phyloP scores from a whole-genome alignment of 305 asterid species.

The Ruellia speciosa region DNA sequence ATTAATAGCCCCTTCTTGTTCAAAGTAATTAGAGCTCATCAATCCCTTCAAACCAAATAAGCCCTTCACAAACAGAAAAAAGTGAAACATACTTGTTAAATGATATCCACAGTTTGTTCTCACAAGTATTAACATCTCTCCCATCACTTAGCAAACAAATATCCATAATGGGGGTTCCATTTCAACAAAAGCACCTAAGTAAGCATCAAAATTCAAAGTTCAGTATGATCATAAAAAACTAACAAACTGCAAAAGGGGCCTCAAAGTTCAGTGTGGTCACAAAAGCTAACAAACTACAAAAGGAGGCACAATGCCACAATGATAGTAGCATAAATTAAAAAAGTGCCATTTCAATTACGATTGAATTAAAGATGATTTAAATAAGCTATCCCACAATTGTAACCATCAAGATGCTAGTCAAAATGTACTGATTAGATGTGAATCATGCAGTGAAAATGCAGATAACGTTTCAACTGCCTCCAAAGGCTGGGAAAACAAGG shows the following conservation, averaged over 20 bases:
- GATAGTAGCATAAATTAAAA: background rate
- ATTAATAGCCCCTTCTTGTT: constrained; percentile 70
- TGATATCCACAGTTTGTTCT: background rate
- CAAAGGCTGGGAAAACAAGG: background rate
- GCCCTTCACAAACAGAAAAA: constrained; percentile 40
- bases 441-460: background rate
- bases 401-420: background rate
- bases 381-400: background rate
- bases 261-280: background rate
- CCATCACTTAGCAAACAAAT: constrained; percentile 17
- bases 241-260: background rate
- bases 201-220: background rate
- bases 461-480: constrained; percentile 6
- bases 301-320: background rate
- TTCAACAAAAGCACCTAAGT: background rate
- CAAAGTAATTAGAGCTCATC: constrained; percentile 57
- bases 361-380: too few relatives aligned
- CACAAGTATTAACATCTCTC: constrained; percentile 8
- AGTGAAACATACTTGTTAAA: constrained; percentile 4
- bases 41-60: constrained; percentile 70
- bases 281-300: background rate
- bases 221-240: too few relatives aligned
- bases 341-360: background rate
- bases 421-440: background rate
- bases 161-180: constrained; percentile 5